These are phyloP conservation scores for Ophiocordyceps camponoti-leonardi DNA, from an alignment of 2,329 filamentous ascomycete species.

Conservation along the genomic window DNA sequence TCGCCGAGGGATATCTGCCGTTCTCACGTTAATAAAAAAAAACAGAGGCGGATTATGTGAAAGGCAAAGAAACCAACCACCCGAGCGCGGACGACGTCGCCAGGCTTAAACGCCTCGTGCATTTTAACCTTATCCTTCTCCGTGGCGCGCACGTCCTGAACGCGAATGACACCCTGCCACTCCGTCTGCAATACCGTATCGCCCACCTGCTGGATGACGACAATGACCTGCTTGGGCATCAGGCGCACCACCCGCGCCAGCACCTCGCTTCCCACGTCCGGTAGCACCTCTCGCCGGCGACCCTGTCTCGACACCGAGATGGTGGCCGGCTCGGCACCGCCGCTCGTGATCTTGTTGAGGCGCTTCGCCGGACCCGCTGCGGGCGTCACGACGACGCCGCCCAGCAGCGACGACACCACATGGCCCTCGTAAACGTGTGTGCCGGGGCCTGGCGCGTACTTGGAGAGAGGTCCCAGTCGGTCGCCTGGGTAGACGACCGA, in stretches of 20 bases:
- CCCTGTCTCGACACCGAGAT: slow-evolving; percentile 36
- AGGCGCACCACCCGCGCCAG: slow-evolving; percentile 76
- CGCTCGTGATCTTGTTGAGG: slow-evolving; percentile 36
- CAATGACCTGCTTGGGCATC: slow-evolving; percentile 66
- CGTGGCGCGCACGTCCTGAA: slow-evolving; percentile 83
- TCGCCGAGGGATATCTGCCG: slow-evolving; percentile 71
- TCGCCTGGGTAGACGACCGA: slow-evolving; percentile 66
- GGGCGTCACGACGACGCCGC: slow-evolving; percentile 41
- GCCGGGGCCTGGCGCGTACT: slow-evolving; percentile 60
- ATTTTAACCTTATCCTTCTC: slow-evolving; percentile 93
- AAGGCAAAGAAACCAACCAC: slow-evolving; percentile 42
- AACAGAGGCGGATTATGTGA: neutral
- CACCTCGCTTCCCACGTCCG: slow-evolving; percentile 64
- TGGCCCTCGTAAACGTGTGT: slow-evolving; percentile 64
- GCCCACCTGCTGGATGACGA: slow-evolving; percentile 72
- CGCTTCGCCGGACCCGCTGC: slow-evolving; percentile 37
- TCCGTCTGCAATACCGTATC: slow-evolving; percentile 56
- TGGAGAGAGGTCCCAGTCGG: slow-evolving; percentile 48
- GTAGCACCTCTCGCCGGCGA: slow-evolving; percentile 53
- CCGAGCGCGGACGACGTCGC: slow-evolving; percentile 74
- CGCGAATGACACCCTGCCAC: slow-evolving; percentile 71
- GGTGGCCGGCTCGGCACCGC: slow-evolving; percentile 27
- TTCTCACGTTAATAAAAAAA: neutral
- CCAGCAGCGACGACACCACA: slow-evolving; percentile 70
- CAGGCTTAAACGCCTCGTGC: slow-evolving; percentile 78